Evolutionary conservation across 2,329 filamentous ascomycete genomes (phyloP).

Genomic region (Clarireedia paspali): DNA sequence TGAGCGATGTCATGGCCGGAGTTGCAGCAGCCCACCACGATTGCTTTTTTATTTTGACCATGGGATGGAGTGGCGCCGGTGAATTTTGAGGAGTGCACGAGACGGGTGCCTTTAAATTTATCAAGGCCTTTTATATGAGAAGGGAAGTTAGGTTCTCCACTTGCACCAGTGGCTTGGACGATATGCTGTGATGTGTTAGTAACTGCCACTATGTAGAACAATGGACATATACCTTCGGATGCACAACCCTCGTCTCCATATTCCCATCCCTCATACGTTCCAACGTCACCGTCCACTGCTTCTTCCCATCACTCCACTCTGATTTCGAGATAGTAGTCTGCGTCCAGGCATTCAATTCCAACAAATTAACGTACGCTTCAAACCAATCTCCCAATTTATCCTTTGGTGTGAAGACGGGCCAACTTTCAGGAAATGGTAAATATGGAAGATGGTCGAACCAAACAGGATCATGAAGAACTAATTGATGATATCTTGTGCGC

Average conservation of each 20-base stretch:
- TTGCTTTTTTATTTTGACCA: conserved; percentile 47
- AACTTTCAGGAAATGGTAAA: conserved; percentile 53
- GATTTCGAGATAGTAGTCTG: conserved; percentile 40
- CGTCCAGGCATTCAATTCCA: conserved; percentile 63
- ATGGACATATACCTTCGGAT: conserved; percentile 11
- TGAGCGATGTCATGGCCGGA: conserved; percentile 63
- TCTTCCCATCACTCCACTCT: conserved; percentile 36
- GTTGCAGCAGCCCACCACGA: conserved; percentile 63
- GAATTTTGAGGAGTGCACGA: conserved; percentile 58
- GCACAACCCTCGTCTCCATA: conserved; percentile 9
- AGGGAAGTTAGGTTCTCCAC: conserved; percentile 52
- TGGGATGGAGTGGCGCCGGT: conserved; percentile 39
- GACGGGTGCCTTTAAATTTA: conserved; percentile 45
- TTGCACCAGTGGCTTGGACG: conserved; percentile 21
- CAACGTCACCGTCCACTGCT: conserved; percentile 48
- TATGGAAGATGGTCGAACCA: conserved; percentile 54
- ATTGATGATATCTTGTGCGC: conserved; percentile 53
- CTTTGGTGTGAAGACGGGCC: conserved; percentile 65
- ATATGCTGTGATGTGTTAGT: conserved; percentile 21
- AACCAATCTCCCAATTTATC: conserved; percentile 65
- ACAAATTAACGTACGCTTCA: conserved; percentile 51
- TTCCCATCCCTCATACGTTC: conserved; percentile 29
- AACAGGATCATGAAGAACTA: conserved; percentile 62
- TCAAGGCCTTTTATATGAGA: conserved; percentile 38
- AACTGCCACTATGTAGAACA: background rate